Percentiles rank a stretch among this genome's conserved stretches.
Evolutionary conservation across 768 basidiomycete species (phyloP).

Genomic region (Podaxis sp.): DNA sequence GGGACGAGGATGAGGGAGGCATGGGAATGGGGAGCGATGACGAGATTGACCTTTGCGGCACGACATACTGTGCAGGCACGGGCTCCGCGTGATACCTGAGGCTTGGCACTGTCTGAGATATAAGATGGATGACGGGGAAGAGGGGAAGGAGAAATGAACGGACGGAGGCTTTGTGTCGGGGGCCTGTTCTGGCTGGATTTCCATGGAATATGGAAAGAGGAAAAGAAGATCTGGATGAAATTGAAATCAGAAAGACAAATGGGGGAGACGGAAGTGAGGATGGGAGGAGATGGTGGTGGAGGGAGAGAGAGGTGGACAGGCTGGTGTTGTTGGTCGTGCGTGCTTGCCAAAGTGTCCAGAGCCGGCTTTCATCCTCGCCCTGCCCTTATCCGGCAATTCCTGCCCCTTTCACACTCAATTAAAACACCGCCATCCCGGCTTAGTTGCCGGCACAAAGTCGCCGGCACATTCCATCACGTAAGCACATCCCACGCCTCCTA

Average conservation of each 20-base stretch:
- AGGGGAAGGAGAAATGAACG: constrained; percentile 19
- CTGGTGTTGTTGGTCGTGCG: constrained; percentile 29
- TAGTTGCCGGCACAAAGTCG: constrained; percentile 25
- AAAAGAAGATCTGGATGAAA: constrained; percentile 2
- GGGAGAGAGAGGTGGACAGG: constrained; percentile 29
- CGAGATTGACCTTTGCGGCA: constrained; percentile 64
- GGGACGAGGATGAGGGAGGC: constrained; percentile 21
- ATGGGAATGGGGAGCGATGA: constrained; percentile 17
- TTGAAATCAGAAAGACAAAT: constrained; percentile 8
- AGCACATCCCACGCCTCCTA: constrained; percentile 13
- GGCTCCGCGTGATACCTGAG: constrained; percentile 53
- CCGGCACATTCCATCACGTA: constrained; percentile 11
- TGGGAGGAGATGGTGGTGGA: constrained; percentile 14
- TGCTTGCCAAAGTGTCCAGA: constrained; percentile 20
- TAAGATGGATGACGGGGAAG: constrained; percentile 9
- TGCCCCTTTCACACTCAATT: constrained; percentile 18
- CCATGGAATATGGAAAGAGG: constrained; percentile 28
- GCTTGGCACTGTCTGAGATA: constrained; percentile 34
- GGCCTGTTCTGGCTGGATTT: constrained; percentile 34
- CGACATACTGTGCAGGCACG: constrained; percentile 84
- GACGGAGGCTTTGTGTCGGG: constrained; percentile 36
- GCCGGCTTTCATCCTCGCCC: constrained; percentile 21
- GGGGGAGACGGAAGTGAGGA: constrained; percentile 15
- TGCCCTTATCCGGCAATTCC: constrained; percentile 20
- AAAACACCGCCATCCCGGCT: constrained; percentile 19